Evolutionary conservation across 2,329 filamentous ascomycete species (phyloP).

Genomic region (Venturia oleaginea): DNA sequence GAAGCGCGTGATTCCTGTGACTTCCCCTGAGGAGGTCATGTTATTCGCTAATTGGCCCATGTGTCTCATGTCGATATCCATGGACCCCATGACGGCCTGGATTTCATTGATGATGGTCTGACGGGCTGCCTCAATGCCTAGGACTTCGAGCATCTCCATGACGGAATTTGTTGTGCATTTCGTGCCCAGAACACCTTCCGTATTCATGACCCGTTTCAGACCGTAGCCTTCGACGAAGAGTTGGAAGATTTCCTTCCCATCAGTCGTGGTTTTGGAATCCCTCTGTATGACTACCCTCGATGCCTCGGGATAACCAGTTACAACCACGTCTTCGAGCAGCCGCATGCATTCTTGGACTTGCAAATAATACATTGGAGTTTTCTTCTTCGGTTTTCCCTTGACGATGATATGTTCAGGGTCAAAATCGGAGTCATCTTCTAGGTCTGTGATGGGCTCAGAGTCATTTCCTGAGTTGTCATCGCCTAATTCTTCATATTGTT

Average conservation of each 20-base stretch:
- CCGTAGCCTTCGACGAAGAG: conserved; percentile 91
- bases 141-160: conserved; percentile 76
- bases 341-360: conserved; percentile 81
- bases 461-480: conserved; percentile 20
- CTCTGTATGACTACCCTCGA: conserved; percentile 83
- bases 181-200: conserved; percentile 76
- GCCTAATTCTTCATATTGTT: conserved; percentile 24
- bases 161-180: conserved; percentile 73
- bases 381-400: conserved; percentile 36
- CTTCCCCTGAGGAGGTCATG: conserved; percentile 98
- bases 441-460: conserved; percentile 16
- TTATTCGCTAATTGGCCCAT: conserved; percentile 96
- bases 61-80: conserved; percentile 94
- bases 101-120: conserved; percentile 87
- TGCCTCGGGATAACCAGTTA: conserved; percentile 82
- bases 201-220: conserved; percentile 81
- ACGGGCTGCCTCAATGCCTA: conserved; percentile 91
- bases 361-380: conserved; percentile 57
- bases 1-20: conserved; percentile 92
- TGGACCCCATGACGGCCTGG: conserved; percentile 76
- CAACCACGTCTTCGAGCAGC: conserved; percentile 69
- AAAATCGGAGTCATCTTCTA: conserved; percentile 15
- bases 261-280: conserved; percentile 51
- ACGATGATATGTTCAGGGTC: conserved; percentile 19
- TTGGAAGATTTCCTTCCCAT: conserved; percentile 22